Evolutionary conservation across 305 asterid genomes (phyloP).

Genomic region (Lippia alba): DNA sequence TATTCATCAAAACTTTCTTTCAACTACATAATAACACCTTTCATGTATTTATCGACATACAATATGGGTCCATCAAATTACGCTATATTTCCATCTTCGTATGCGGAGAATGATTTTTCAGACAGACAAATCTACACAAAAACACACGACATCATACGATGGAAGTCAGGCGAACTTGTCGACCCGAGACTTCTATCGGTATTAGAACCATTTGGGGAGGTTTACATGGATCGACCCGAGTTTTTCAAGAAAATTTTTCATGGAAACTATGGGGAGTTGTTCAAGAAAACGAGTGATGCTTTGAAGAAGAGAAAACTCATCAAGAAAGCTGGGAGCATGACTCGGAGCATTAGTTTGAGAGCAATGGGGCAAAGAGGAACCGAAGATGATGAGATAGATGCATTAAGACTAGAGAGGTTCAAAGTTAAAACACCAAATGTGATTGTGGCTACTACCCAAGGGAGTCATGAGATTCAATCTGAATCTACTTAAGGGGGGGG

Average conservation of each 20-base stretch:
- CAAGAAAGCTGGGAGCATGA: constrained; percentile 33
- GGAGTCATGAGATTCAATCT: neutral
- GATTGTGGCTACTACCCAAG: neutral
- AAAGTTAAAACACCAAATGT: constrained; percentile 7
- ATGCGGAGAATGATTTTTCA: neutral
- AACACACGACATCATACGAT: constrained; percentile 38
- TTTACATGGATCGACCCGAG: constrained; percentile 38
- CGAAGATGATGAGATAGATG: constrained; percentile 6
- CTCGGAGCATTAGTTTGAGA: constrained; percentile 36
- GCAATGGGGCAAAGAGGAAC: constrained; percentile 22
- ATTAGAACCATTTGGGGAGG: constrained; percentile 48
- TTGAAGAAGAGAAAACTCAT: constrained; percentile 38
- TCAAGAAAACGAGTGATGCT: constrained; percentile 27
- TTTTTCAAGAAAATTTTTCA: constrained; percentile 49
- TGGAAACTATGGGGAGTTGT: constrained; percentile 40
- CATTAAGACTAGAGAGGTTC: constrained; percentile 12
- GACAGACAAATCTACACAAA: neutral
- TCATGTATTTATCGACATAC: neutral
- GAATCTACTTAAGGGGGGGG: too few species aligned
- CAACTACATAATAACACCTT: too few species aligned
- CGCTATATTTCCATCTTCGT: neutral
- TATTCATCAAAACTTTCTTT: too few species aligned
- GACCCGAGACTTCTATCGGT: constrained; percentile 46
- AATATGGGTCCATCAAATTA: constrained; percentile 8
- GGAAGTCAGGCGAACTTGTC: constrained; percentile 51